Evolutionary conservation across 257 asterid species (phyloP).

Genomic region (Primulina huaijiensis): DNA sequence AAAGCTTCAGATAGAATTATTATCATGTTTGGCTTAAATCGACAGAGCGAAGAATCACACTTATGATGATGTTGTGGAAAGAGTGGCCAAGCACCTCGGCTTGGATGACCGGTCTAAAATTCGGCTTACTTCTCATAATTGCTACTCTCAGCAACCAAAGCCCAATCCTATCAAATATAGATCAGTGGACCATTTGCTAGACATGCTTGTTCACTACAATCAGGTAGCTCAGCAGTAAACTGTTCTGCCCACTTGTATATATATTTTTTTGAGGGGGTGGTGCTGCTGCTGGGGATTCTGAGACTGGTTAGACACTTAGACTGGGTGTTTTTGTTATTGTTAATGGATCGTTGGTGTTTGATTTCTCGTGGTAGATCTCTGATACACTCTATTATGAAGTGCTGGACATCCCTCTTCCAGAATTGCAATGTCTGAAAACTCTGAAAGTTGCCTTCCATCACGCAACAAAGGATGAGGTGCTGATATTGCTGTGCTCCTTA

Average conservation of each 20-base stretch:
- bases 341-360: constrained; percentile 21
- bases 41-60: constrained; percentile 84
- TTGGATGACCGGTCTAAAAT: constrained; percentile 91
- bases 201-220: constrained; percentile 97
- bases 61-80: constrained; percentile 93
- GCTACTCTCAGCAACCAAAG: constrained; percentile 98
- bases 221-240: constrained; percentile 51
- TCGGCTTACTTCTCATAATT: constrained; percentile 96
- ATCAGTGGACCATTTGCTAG: constrained; percentile 78
- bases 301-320: background rate
- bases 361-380: constrained; percentile 53
- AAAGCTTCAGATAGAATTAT: constrained; percentile 5
- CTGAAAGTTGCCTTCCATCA: constrained; percentile 95
- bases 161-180: constrained; percentile 84
- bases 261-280: background rate
- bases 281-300: background rate
- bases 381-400: constrained; percentile 95
- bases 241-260: background rate
- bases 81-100: constrained; percentile 77
- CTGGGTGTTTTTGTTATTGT: background rate
- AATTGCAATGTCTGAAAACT: constrained; percentile 85
- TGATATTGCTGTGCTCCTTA: constrained; percentile 7
- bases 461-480: constrained; percentile 93
- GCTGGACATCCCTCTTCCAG: constrained; percentile 97
- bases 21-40: constrained; percentile 28